Base-by-base conservation (phyloP, 139 green algal genomes). In the Chlamydomonas eustigma region DNA sequence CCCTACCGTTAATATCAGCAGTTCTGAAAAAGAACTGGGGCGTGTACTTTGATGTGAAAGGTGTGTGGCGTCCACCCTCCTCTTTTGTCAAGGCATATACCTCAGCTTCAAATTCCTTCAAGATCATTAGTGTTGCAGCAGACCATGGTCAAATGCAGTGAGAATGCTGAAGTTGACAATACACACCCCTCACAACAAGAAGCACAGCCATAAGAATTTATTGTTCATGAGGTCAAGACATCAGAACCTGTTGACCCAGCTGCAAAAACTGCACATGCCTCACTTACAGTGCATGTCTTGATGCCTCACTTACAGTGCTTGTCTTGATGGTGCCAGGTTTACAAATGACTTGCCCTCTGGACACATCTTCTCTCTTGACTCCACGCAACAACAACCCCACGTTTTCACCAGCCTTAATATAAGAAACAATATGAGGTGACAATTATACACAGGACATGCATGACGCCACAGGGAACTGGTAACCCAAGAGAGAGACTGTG, bases 11-110 rank as follows among this genome's bases (percentile, higher is more conserved):
- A 18, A 99, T 81, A 81, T 99, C 95, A 30, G 95, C 95, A 2
- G 95, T 99, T 34, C 96, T 85, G 76, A 99, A 90, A 88, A 97
- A 99, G 86, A 99, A 99, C 81, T 97, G 93, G 18, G 96, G 96
- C 71, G 92, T 90, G 90, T 99, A 99, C 84, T 97, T 98, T 75
- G 84, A 88, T 76, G 97, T 97, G 88, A 99, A 99, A 64, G 96
- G 95, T 28, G 91, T 99, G 89, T 99, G 96, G 33, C 96, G 87
- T 24, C 96, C 96, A 34, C 96, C 96, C 92, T 99, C 96, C 73
- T 98, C 94, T 88, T 99, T 99, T 65, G 85, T 95, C 50, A 99
- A 86, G 1, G 91, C 89, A 78, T 99, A 99, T 39, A 99, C 87
- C 87, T 98, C 84, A 37, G 88, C 91, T 74, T 94, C 84, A 78